Evolutionary conservation across 352 stramenopile genomes (phyloP).

Genomic region (Phytopythium ostracodes): DNA sequence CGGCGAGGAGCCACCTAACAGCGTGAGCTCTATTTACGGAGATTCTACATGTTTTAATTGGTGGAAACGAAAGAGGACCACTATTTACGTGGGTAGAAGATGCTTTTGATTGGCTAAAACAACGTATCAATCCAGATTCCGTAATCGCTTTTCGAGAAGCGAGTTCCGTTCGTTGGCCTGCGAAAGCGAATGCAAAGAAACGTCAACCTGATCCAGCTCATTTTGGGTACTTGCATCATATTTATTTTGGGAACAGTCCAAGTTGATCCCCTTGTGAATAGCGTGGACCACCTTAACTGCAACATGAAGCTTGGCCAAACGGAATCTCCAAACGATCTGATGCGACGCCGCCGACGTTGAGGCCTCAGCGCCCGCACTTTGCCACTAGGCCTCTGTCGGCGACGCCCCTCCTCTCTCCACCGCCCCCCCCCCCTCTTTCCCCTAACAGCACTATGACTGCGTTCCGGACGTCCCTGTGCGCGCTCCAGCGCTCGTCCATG

Average conservation of each 20-base stretch:
- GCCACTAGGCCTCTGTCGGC: not conserved
- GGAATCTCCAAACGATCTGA: not conserved
- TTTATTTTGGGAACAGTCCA: not conserved
- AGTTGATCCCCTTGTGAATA: not conserved
- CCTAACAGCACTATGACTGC: not conserved
- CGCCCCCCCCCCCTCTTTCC: not conserved
- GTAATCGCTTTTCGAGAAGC: too few species aligned
- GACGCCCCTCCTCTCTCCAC: not conserved
- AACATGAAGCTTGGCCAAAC: not conserved
- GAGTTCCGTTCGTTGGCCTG: not conserved
- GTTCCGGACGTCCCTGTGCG: not conserved
- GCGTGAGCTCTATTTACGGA: not conserved
- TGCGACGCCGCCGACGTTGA: not conserved
- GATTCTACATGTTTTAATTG: not conserved
- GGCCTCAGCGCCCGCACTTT: not conserved
- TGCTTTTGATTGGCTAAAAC: not conserved
- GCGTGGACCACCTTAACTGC: not conserved
- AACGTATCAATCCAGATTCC: not conserved
- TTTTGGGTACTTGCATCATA: not conserved
- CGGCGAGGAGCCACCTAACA: too few species aligned
- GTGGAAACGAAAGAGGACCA: not conserved
- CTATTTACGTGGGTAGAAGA: not conserved
- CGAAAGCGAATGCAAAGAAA: not conserved
- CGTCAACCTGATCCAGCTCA: not conserved
- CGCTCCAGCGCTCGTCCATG: not conserved